phyloP scores from a whole-genome alignment of 306 rosid species.

The Lagenaria siceraria region DNA sequence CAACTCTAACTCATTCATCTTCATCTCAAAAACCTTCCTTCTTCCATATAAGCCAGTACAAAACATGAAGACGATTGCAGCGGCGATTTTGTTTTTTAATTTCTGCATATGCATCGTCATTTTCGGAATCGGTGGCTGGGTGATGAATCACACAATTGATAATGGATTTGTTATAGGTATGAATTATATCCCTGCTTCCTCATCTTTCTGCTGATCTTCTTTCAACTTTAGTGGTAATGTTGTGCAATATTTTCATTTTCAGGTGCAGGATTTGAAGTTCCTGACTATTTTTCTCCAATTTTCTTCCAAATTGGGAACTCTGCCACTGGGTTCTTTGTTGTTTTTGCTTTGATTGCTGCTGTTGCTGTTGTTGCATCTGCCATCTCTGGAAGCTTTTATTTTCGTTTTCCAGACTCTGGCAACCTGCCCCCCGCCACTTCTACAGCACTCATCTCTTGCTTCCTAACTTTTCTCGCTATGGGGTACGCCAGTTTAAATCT shows the following conservation, averaged over 20 bases:
- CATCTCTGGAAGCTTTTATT: conserved; percentile 50
- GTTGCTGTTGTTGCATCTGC: conserved; percentile 69
- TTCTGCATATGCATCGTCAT: conserved; percentile 75
- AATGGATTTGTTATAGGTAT: conserved; percentile 74
- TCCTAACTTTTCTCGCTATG: conserved; percentile 82
- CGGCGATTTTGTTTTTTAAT: conserved; percentile 51
- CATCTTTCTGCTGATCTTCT: neutral
- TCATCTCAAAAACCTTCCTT: conserved; percentile 1
- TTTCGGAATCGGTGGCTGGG: conserved; percentile 87
- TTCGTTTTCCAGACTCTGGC: conserved; percentile 44
- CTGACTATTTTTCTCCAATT: conserved; percentile 82
- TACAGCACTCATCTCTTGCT: conserved; percentile 58
- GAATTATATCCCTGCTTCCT: neutral
- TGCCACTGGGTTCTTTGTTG: conserved; percentile 89
- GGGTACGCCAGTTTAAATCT: conserved; percentile 34
- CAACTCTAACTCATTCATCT: neutral
- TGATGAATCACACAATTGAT: conserved; percentile 71
- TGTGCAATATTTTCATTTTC: conserved; percentile 17
- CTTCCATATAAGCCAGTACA: conserved; percentile 30
- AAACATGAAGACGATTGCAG: conserved; percentile 46
- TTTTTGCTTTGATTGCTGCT: conserved; percentile 73
- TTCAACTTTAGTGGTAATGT: neutral
- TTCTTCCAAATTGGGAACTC: conserved; percentile 89
- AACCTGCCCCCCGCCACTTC: conserved; percentile 76
- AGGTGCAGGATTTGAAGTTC: conserved; percentile 56